Percentiles rank a stretch among this genome's conserved stretches.
These are phyloP conservation scores for Rhododendron griersonianum DNA, from an alignment of 148 eudicot species.

Conservation along the genomic window DNA sequence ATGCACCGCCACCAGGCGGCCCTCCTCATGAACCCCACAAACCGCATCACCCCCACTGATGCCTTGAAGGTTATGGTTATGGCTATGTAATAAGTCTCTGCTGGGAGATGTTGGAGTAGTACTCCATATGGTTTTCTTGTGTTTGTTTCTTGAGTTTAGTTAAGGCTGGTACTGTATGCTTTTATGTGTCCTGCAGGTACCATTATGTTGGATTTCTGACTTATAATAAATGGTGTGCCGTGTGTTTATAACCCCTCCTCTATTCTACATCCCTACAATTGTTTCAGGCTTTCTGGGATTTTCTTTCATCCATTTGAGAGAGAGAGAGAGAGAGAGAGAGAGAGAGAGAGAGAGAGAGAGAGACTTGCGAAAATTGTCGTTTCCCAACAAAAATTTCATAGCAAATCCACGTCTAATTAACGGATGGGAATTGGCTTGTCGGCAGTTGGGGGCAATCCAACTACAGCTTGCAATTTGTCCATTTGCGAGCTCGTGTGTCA, in stretches of 20 bases:
- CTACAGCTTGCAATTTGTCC: too few species aligned
- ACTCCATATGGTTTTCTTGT: not conserved
- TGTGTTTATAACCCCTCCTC: not conserved
- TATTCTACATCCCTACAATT: not conserved
- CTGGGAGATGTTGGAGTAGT: not conserved
- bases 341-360: not conserved
- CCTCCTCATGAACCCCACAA: conserved; percentile 10
- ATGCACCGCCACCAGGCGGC: not conserved
- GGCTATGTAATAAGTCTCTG: not conserved
- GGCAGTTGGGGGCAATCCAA: too few species aligned
- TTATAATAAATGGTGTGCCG: not conserved
- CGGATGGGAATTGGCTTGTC: not conserved
- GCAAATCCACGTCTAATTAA: not conserved
- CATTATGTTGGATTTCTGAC: not conserved
- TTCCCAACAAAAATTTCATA: too few species aligned
- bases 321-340: not conserved
- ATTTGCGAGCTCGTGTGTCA: too few species aligned
- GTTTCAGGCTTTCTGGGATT: not conserved
- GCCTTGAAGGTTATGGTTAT: not conserved
- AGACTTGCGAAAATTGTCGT: too few species aligned
- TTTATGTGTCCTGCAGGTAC: not conserved
- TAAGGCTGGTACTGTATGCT: not conserved
- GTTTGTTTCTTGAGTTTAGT: not conserved
- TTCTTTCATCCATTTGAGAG: not conserved
- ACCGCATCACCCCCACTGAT: not conserved